phyloP scores from a whole-genome alignment of 148 eudicot species.

The Agrostemma githago region DNA sequence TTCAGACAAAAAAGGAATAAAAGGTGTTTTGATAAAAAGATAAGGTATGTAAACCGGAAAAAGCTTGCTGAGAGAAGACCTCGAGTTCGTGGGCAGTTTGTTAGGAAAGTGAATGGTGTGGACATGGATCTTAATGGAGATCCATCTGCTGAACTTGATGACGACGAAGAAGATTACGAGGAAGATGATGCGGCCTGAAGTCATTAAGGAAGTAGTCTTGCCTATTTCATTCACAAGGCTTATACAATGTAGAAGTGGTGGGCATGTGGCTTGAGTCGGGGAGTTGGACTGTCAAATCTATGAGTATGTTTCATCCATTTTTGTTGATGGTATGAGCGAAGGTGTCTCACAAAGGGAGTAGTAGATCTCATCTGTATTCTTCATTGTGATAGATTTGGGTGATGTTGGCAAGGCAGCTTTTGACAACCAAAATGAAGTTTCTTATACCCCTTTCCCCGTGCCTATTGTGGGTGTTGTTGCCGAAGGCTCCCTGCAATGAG shows the following conservation, averaged over 20 bases:
- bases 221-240: neutral
- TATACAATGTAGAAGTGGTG: neutral
- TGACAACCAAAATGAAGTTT: neutral
- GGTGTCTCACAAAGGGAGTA: neutral
- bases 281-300: conserved; percentile 10
- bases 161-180: conserved; percentile 65
- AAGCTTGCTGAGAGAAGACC: conserved; percentile 85
- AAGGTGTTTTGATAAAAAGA: conserved; percentile 89
- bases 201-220: neutral
- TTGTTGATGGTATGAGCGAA: conserved; percentile 2
- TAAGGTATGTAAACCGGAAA: conserved; percentile 70
- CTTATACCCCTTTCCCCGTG: conserved; percentile 2
- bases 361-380: conserved; percentile 7
- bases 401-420: conserved; percentile 10
- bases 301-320: neutral
- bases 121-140: conserved; percentile 83
- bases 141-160: conserved; percentile 60
- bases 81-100: conserved; percentile 93
- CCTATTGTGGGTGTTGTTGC: neutral
- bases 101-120: conserved; percentile 78
- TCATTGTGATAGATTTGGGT: neutral
- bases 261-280: neutral
- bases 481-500: neutral
- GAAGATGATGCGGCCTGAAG: conserved; percentile 32
- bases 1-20: conserved; percentile 93